Base-by-base conservation (phyloP, 768 basidiomycete species). In the Clitopilus hobsonii region DNA sequence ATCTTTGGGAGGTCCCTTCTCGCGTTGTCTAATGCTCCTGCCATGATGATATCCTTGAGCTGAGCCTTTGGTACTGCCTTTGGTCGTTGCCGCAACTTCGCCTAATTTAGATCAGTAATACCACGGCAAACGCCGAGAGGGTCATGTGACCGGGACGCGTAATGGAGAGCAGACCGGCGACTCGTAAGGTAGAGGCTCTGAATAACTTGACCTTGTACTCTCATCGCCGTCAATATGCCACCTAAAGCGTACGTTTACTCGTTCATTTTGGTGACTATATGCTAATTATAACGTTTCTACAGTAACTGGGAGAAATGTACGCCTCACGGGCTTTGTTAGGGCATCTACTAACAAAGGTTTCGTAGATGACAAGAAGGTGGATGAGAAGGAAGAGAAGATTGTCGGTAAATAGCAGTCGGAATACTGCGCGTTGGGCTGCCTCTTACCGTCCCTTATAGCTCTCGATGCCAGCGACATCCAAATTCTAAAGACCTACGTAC, bases 221-320 rank as follows among this genome's bases (percentile, higher is more conserved):
- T 61, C 65, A 58, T 65, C 57, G 55, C 55, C 52, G 56, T 61
- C 55, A 74, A 68, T 52, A 97, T 98, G 96, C 82, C 96, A 47
- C 94, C 96, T 36, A 96, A 96, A 89, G 81, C 91, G 94, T 96
- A 69, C 75, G 94, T 81, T 11, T 45, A 16, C 22, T 6, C 22
- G 41, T 4, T 10, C 10, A 4, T 20, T 7, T 22, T 20, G 25
- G 30, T 24, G 28, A 29, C 60, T 67, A 13, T 63, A 53, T 54
- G 5, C 56, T 60, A 4, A n/a, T 54, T 20, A 56, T 52, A 16
- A 18, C 0, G 18, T 28, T 10, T 32, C 13, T 56, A 11, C 65
- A 98, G 95, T 63, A 91, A 99, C 71, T 98, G 96, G 96, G 96
- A 99, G 74, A 98, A 98, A 74, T 98, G 95, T 96, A 67, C 32